Conservation (phyloP, 1,284 basidiomycete species). For the Tremellales sp. region DNA sequence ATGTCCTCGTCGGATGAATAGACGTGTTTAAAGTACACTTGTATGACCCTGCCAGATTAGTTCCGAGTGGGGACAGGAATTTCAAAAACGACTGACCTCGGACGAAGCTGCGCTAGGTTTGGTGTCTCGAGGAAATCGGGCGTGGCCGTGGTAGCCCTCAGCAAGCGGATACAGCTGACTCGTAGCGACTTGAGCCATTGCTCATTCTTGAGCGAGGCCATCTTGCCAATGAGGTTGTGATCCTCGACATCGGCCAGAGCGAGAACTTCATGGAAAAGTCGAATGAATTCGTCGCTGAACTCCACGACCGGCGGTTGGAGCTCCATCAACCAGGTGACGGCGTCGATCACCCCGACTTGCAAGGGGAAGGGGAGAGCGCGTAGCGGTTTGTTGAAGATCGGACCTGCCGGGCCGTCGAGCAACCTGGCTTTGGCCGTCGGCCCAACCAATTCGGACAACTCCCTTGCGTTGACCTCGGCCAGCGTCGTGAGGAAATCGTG, state of each 20-base stretch:
- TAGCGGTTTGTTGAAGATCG: constrained; percentile 95
- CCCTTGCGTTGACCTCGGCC: constrained; percentile 67
- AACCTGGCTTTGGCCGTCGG: constrained; percentile 83
- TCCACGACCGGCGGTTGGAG: constrained; percentile 81
- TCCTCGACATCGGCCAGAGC: constrained; percentile 97
- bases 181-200: constrained; percentile 84
- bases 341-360: constrained; percentile 98
- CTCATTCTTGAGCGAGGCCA: constrained; percentile 70
- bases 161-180: constrained; percentile 89
- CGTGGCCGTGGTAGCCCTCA: constrained; percentile 91
- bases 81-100: constrained; percentile 57
- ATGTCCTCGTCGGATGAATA: constrained; percentile 92
- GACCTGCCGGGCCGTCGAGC: constrained; percentile 55
- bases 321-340: constrained; percentile 86
- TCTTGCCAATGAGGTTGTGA: constrained; percentile 68
- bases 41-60: constrained; percentile 64
- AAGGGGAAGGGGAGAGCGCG: constrained; percentile 91
- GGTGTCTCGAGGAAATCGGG: constrained; percentile 87
- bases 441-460: constrained; percentile 69
- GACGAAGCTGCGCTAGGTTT: constrained; percentile 63
- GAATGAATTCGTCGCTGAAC: constrained; percentile 85
- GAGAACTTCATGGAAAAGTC: constrained; percentile 88
- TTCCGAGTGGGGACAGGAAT: background rate
- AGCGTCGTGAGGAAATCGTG: constrained; percentile 79
- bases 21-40: constrained; percentile 97